Evolutionary conservation across 805 yeast species (phyloP).

Genomic region (Suhomyces sp.): DNA sequence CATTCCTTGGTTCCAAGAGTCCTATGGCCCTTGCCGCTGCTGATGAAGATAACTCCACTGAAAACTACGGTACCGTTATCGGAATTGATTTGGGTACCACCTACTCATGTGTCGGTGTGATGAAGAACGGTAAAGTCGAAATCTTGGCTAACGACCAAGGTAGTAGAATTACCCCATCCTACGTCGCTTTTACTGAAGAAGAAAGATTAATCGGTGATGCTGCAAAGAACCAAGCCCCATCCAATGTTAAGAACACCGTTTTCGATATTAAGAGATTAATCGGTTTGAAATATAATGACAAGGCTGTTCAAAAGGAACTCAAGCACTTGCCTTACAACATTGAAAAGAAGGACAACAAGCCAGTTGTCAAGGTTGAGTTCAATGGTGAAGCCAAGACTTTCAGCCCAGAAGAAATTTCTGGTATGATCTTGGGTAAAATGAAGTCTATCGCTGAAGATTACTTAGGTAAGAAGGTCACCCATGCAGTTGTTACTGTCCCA

Average conservation of each 20-base stretch:
- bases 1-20: conserved; percentile 27
- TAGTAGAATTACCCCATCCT: conserved; percentile 96
- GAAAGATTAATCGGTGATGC: conserved; percentile 96
- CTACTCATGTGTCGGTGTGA: conserved; percentile 94
- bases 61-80: conserved; percentile 61
- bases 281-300: conserved; percentile 82
- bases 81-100: conserved; percentile 98
- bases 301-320: conserved; percentile 80
- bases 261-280: conserved; percentile 91
- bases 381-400: conserved; percentile 82
- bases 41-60: conserved; percentile 26
- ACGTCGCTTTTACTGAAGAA: conserved; percentile 88
- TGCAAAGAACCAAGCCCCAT: conserved; percentile 96
- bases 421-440: conserved; percentile 89
- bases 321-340: conserved; percentile 88
- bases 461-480: conserved; percentile 70
- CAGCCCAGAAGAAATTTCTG: conserved; percentile 92
- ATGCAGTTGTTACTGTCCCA: conserved; percentile 91
- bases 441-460: conserved; percentile 78
- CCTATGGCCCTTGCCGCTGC: conserved; percentile 19
- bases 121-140: conserved; percentile 88
- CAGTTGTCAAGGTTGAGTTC: conserved; percentile 77
- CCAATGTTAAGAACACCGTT: conserved; percentile 88
- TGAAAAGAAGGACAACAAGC: conserved; percentile 68
- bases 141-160: conserved; percentile 98